Percentiles rank a stretch among this genome's conserved stretches.
Evolutionary conservation across 2,329 filamentous ascomycete species (phyloP).

Genomic region (Camillea tinctor): DNA sequence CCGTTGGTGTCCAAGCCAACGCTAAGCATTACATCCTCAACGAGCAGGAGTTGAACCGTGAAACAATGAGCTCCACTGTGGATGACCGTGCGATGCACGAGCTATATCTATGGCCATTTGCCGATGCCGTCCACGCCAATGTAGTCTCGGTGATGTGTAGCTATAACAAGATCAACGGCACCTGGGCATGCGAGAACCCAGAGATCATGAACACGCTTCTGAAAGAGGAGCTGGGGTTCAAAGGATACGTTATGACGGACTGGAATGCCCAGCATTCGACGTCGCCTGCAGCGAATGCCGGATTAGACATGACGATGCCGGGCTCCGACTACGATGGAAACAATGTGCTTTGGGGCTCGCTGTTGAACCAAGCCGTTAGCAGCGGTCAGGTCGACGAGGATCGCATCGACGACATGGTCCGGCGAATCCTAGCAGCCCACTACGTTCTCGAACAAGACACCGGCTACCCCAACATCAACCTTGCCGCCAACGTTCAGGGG

Average conservation of each 20-base stretch:
- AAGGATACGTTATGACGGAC: conserved; percentile 58
- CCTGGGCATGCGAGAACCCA: conserved; percentile 66
- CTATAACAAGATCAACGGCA: conserved; percentile 70
- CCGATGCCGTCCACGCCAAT: conserved; percentile 64
- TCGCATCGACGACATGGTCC: conserved; percentile 66
- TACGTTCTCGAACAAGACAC: conserved; percentile 55
- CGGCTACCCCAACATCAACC: conserved; percentile 51
- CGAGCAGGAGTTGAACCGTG: conserved; percentile 64
- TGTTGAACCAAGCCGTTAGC: conserved; percentile 52
- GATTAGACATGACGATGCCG: conserved; percentile 81
- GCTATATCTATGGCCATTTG: conserved; percentile 66
- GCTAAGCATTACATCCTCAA: conserved; percentile 65
- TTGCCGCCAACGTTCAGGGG: conserved; percentile 55
- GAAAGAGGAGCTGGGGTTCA: conserved; percentile 75
- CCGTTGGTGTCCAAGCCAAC: conserved; percentile 48
- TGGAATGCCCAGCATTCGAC: conserved; percentile 78
- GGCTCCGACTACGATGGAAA: conserved; percentile 59
- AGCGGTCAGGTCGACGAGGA: conserved; percentile 57
- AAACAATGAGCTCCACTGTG: conserved; percentile 54
- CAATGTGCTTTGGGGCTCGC: conserved; percentile 54
- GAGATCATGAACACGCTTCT: conserved; percentile 59
- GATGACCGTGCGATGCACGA: conserved; percentile 68
- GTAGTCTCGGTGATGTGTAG: conserved; percentile 70
- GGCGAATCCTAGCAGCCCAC: conserved; percentile 62
- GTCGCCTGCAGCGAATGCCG: conserved; percentile 61